Conservation (phyloP, 2,329 filamentous ascomycete genomes). For the Arthrobotrys musiformis region DNA sequence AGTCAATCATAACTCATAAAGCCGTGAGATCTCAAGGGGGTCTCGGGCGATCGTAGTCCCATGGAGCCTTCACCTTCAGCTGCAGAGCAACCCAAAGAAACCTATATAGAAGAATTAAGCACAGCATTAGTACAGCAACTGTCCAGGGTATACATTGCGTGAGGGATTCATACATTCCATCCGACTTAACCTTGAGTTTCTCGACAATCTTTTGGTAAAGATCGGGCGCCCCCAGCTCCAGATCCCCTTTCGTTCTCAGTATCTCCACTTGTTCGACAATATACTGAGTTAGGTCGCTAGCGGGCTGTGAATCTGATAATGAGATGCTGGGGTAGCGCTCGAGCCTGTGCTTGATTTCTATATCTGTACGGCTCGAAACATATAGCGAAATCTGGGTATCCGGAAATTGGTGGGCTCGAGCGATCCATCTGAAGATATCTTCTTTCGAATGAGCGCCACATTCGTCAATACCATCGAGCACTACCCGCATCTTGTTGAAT, state of each 20-base stretch:
- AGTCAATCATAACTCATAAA: no score
- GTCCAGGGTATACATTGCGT: background rate
- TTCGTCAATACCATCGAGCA: slow-evolving; percentile 57
- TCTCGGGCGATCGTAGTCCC: no score
- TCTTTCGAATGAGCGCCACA: slow-evolving; percentile 42
- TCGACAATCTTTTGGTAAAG: slow-evolving; percentile 22
- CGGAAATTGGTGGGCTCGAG: background rate
- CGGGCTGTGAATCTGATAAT: background rate
- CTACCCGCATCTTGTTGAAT: slow-evolving; percentile 18
- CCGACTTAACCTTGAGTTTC: slow-evolving; percentile 18
- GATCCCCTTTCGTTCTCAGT: background rate
- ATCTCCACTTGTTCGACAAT: slow-evolving; percentile 19
- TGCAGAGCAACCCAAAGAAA: slow-evolving; percentile 62
- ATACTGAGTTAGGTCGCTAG: background rate
- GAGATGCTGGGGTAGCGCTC: slow-evolving; percentile 15
- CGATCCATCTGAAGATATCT: slow-evolving; percentile 31
- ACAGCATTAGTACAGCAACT: background rate
- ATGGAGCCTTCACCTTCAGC: slow-evolving; percentile 6
- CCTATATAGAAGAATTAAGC: slow-evolving; percentile 51
- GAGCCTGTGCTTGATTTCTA: slow-evolving; percentile 25
- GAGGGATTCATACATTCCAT: slow-evolving; percentile 30
- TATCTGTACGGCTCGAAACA: slow-evolving; percentile 55
- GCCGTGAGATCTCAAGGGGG: no score
- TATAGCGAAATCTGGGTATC: slow-evolving; percentile 39
- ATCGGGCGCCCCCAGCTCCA: slow-evolving; percentile 12